Base-by-base conservation (phyloP, 1,139 yeast genomes). In the Sugiyamaella castrensis region DNA sequence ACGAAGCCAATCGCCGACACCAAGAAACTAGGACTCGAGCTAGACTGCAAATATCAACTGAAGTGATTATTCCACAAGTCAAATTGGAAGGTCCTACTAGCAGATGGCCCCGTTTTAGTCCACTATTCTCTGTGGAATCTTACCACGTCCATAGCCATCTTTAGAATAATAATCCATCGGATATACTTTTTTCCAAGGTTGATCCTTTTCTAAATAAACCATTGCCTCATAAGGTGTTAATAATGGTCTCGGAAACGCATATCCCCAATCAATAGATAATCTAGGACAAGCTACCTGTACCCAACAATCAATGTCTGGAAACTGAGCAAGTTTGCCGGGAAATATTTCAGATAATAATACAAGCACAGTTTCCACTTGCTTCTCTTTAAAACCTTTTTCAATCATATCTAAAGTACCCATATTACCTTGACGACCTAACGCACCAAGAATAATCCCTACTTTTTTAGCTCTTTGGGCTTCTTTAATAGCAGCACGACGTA, bases 231-330 rank as follows among this genome's bases (percentile, higher is more conserved):
- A 92, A 0, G 99, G 98, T 0, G 98, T 91, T 50, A 92, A 70
- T 40, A 92, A 72, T 0, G 99, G 99, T 63, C 86, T 87, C 51
- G 83, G 81, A 64, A 92, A 92, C 0, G 98, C 98, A 65, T 94
- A 92, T 1, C 99, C 99, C 99, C 99, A 92, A 66, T 92, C 99
- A 39, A 92, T 92, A 1, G 96, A 87, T 46, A 92, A 72, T 58
- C 99, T 74, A 0, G 99, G 99, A 65, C 99, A 92, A 0, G 98
- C 99, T 3, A 92, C 96, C 67, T 92, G 99, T 15, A 92, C 86
- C 75, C 95, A 92, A 5, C 91, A 95, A 68, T 92, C 98, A 16
- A 92, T 81, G 61, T 88, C 95, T 60, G 87, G 91, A 70, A 92
- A 92, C 83, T 86, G 85, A n/a, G 97, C 85, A 35, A 92, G 71